Percentiles rank a stretch among this genome's conserved stretches.
phyloP scores from a whole-genome alignment of 306 rosid species.

The Fragaria vesca region DNA sequence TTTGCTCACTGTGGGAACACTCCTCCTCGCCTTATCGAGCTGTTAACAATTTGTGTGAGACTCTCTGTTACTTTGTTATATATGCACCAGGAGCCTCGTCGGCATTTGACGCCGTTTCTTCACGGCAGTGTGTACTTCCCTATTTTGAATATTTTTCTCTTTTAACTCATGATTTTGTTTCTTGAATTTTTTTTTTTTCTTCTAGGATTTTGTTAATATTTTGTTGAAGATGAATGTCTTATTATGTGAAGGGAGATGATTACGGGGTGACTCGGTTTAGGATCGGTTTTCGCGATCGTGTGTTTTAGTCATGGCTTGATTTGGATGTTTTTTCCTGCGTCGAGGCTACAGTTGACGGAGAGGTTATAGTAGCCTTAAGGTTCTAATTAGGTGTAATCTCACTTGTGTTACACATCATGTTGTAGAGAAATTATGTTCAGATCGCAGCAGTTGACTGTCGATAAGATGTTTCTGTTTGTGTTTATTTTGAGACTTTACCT shows the following conservation, averaged over 20 bases:
- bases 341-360: neutral
- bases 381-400: no score
- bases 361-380: neutral
- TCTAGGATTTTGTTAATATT: no score
- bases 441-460: neutral
- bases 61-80: conserved; percentile 50
- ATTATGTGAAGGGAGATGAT: neutral
- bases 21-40: conserved; percentile 18
- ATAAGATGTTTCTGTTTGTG: no score
- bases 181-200: neutral
- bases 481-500: no score
- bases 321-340: no score
- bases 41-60: neutral
- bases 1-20: neutral
- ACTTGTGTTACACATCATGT: neutral
- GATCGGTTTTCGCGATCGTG: neutral
- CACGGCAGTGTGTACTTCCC: conserved; percentile 23
- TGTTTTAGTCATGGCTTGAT: neutral
- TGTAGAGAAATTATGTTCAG: neutral
- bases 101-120: conserved; percentile 59
- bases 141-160: neutral
- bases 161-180: neutral
- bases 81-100: conserved; percentile 38
- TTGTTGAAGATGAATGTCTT: neutral
- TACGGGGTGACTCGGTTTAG: neutral